Evolutionary conservation across 148 eudicot species (phyloP).

Genomic region (Mesembryanthemum crystallinum): DNA sequence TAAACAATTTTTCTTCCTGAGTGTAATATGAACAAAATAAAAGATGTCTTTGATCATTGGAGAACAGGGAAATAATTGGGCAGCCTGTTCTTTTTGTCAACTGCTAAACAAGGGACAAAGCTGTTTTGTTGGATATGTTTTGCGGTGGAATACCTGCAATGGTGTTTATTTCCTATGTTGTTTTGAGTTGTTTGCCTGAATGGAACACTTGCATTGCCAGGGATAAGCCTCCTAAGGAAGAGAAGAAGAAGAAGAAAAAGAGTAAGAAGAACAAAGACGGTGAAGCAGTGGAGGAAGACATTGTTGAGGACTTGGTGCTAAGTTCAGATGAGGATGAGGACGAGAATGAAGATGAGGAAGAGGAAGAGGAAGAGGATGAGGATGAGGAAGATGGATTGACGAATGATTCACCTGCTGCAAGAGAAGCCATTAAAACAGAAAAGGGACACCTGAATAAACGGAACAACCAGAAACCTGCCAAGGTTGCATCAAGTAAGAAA

Average conservation of each 20-base stretch:
- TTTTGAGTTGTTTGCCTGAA: background rate
- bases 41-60: background rate
- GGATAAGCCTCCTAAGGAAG: constrained; percentile 37
- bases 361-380: constrained; percentile 44
- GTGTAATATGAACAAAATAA: background rate
- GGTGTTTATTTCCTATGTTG: too few species aligned
- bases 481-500: constrained; percentile 34
- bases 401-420: constrained; percentile 25
- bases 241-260: constrained; percentile 45
- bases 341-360: constrained; percentile 34
- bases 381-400: constrained; percentile 43
- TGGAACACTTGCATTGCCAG: constrained; percentile 28
- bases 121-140: too few species aligned
- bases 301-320: constrained; percentile 80
- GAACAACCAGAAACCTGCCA: constrained; percentile 29
- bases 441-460: constrained; percentile 26
- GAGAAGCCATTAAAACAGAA: constrained; percentile 27
- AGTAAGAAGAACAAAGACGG: constrained; percentile 27
- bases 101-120: too few species aligned
- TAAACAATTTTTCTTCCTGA: background rate
- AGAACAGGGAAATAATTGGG: background rate
- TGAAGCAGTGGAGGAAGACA: constrained; percentile 61
- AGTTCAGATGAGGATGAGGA: constrained; percentile 72
- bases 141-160: too few species aligned
- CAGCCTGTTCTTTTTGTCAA: background rate